phyloP scores from a whole-genome alignment of 2,329 filamentous ascomycete species.

The Clonostachys rhizophaga region DNA sequence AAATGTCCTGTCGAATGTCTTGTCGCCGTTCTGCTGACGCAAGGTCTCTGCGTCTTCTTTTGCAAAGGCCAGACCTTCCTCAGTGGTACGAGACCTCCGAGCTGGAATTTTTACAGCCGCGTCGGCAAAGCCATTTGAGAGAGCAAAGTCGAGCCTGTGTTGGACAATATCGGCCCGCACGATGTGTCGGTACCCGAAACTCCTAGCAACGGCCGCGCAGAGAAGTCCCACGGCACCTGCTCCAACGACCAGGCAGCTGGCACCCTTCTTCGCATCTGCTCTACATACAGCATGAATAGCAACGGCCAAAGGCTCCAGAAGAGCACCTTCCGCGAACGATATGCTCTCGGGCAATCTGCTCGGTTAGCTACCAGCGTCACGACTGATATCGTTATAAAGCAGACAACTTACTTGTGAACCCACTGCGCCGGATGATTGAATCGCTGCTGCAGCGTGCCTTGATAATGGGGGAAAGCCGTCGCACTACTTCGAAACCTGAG shows the following conservation, averaged over 20 bases:
- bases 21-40: background rate
- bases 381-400: background rate
- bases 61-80: background rate
- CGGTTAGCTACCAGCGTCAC: background rate
- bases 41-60: background rate
- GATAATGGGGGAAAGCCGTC: constrained; percentile 50
- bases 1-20: constrained; percentile 1
- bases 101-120: constrained; percentile 9
- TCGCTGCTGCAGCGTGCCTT: constrained; percentile 53
- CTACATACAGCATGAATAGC: constrained; percentile 39
- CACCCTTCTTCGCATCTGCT: background rate
- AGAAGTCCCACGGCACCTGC: constrained; percentile 14
- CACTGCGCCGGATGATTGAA: constrained; percentile 55
- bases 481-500: constrained; percentile 55
- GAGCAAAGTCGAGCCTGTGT: constrained; percentile 26
- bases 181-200: background rate
- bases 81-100: background rate
- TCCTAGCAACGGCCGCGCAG: constrained; percentile 10
- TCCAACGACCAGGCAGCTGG: background rate
- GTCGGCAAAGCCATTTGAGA: constrained; percentile 18
- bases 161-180: constrained; percentile 15
- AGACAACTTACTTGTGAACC: constrained; percentile 31
- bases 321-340: constrained; percentile 35
- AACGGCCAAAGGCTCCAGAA: constrained; percentile 46
- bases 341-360: constrained; percentile 32